A percentile compares a stretch with the other conserved stretches of the same genome.
Conservation (phyloP, 1,139 yeast genomes). For the Sugiyamaella grinbergsii region DNA sequence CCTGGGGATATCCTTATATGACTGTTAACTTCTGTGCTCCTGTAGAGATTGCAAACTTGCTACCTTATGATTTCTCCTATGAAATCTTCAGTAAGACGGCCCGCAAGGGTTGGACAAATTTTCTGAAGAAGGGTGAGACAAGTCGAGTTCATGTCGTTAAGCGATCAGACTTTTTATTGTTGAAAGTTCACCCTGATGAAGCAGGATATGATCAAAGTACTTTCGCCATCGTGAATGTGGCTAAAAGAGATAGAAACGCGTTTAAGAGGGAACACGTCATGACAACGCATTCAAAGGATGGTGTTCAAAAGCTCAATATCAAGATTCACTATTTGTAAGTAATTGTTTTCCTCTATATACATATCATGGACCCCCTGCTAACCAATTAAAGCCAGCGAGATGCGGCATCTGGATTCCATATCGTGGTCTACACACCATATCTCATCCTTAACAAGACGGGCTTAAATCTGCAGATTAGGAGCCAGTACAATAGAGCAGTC, state of each 20-base stretch:
- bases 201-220: constrained; percentile 71
- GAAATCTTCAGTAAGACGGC: constrained; percentile 75
- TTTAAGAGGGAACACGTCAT: constrained; percentile 57
- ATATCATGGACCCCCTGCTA: not conserved
- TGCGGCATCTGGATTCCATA: constrained; percentile 36
- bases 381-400: constrained; percentile 20
- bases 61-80: constrained; percentile 81
- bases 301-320: constrained; percentile 69
- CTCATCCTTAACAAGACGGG: constrained; percentile 81
- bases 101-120: constrained; percentile 69
- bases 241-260: constrained; percentile 35
- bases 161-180: constrained; percentile 64
- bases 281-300: constrained; percentile 42
- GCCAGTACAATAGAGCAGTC: constrained; percentile 53
- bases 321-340: constrained; percentile 59
- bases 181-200: constrained; percentile 69
- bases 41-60: constrained; percentile 74
- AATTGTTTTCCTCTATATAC: not conserved
- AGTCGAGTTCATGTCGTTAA: constrained; percentile 81
- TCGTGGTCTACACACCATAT: constrained; percentile 83
- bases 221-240: constrained; percentile 71
- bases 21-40: constrained; percentile 80
- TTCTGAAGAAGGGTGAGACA: constrained; percentile 62
- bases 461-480: constrained; percentile 59
- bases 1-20: constrained; percentile 83